These are phyloP conservation scores for Chondrostereum purpureum DNA, from an alignment of 1,284 basidiomycete species.

Conservation along the genomic window DNA sequence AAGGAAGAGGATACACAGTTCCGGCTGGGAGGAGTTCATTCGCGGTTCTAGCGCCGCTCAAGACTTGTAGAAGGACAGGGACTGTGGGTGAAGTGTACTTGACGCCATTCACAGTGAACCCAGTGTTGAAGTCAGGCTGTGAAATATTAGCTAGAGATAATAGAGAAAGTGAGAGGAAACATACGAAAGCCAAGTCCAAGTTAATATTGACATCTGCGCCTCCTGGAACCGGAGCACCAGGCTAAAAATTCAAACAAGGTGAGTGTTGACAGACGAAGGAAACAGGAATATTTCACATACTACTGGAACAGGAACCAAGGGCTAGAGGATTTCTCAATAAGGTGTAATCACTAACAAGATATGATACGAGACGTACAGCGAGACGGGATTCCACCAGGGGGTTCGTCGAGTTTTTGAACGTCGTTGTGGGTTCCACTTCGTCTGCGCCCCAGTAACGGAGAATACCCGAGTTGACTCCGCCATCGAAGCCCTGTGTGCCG, in stretches of 20 bases:
- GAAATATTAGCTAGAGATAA: background rate
- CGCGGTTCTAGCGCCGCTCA: slow-evolving; percentile 25
- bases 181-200: background rate
- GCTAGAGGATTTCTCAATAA: background rate
- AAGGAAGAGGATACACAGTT: slow-evolving; percentile 21
- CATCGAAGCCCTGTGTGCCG: slow-evolving; percentile 23
- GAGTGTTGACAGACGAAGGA: background rate
- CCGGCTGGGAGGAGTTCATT: slow-evolving; percentile 21
- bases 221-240: background rate
- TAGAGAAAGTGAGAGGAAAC: background rate
- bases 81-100: slow-evolving; percentile 13
- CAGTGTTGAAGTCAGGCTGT: background rate
- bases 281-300: background rate
- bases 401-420: slow-evolving; percentile 10
- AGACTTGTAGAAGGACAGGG: slow-evolving; percentile 25
- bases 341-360: background rate
- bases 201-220: background rate
- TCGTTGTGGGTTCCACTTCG: slow-evolving; percentile 32
- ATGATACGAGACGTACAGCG: background rate
- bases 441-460: slow-evolving; percentile 45
- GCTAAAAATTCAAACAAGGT: background rate
- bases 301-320: background rate
- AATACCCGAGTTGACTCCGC: slow-evolving; percentile 45
- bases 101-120: background rate
- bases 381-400: background rate